These are phyloP conservation scores for Orychophragmus violaceus DNA, from an alignment of 345 rosid genomes.

Conservation along the genomic window DNA sequence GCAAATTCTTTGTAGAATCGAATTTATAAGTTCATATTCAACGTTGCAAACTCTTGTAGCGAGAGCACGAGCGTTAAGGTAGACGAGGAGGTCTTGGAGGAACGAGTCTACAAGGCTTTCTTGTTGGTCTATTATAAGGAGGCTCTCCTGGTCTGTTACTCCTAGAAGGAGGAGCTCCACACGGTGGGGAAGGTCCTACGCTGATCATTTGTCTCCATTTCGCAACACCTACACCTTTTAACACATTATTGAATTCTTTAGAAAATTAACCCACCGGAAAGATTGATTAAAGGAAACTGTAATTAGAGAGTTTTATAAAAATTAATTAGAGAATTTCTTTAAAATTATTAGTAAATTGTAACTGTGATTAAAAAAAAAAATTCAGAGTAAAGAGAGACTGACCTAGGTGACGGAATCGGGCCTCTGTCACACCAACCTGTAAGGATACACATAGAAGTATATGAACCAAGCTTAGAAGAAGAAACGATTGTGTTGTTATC, in stretches of 20 bases:
- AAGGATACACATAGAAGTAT: no score
- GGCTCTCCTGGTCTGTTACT: neutral
- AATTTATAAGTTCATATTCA: no score
- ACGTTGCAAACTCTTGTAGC: neutral
- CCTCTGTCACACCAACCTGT: neutral
- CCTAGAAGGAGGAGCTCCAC: neutral
- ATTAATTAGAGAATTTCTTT: no score
- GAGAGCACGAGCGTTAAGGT: neutral
- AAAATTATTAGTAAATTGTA: no score
- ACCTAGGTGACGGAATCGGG: neutral
- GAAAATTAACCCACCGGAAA: neutral
- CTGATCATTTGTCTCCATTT: neutral
- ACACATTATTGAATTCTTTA: neutral
- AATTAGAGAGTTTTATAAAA: neutral
- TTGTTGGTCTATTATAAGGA: neutral
- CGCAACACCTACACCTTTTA: neutral
- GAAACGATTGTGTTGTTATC: conserved; percentile 2
- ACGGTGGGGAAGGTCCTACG: neutral
- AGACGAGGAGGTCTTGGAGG: neutral
- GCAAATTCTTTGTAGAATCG: no score
- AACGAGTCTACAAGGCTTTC: neutral
- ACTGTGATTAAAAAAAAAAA: no score
- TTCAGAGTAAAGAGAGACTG: no score
- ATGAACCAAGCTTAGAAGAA: conserved; percentile 1
- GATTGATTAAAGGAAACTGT: neutral